Evolutionary conservation across 2,329 filamentous ascomycete species (phyloP).

Genomic region (Colletotrichum nymphaeae): DNA sequence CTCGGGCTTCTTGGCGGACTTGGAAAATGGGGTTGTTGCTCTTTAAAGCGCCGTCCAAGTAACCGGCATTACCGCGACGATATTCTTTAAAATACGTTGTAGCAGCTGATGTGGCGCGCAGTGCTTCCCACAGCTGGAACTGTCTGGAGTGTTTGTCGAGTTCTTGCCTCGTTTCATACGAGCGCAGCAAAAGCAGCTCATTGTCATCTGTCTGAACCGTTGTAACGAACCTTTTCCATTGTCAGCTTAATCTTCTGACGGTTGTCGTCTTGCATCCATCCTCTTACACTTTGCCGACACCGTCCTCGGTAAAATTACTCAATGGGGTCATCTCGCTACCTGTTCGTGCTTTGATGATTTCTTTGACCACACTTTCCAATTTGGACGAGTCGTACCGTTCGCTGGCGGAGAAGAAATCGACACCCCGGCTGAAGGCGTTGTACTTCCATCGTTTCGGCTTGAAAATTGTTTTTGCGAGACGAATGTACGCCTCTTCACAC

Average conservation of each 20-base stretch:
- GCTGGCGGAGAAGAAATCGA: conserved; percentile 16
- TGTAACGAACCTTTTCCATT: conserved; percentile 34
- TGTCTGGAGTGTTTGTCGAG: background rate
- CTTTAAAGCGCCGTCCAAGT: conserved; percentile 49
- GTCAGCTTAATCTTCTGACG: background rate
- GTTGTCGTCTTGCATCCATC: no score
- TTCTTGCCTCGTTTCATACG: conserved; percentile 23
- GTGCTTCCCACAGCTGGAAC: conserved; percentile 45
- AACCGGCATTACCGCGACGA: conserved; percentile 41
- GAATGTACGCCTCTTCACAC: conserved; percentile 38
- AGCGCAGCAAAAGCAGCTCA: conserved; percentile 16
- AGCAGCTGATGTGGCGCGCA: conserved; percentile 48
- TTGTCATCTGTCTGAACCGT: conserved; percentile 35
- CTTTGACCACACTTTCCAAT: conserved; percentile 35
- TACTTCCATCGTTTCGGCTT: conserved; percentile 36
- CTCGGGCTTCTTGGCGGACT: conserved; percentile 47
- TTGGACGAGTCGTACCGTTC: conserved; percentile 30
- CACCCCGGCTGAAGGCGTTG: conserved; percentile 30
- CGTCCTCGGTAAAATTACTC: background rate
- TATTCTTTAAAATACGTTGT: conserved; percentile 48
- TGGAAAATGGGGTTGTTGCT: conserved; percentile 53
- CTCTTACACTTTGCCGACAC: conserved; percentile 20
- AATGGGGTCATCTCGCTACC: conserved; percentile 25
- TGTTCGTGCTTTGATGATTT: conserved; percentile 32
- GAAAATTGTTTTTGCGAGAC: conserved; percentile 38